phyloP scores from a whole-genome alignment of 768 basidiomycete species.

The Mycena leptocephala region DNA sequence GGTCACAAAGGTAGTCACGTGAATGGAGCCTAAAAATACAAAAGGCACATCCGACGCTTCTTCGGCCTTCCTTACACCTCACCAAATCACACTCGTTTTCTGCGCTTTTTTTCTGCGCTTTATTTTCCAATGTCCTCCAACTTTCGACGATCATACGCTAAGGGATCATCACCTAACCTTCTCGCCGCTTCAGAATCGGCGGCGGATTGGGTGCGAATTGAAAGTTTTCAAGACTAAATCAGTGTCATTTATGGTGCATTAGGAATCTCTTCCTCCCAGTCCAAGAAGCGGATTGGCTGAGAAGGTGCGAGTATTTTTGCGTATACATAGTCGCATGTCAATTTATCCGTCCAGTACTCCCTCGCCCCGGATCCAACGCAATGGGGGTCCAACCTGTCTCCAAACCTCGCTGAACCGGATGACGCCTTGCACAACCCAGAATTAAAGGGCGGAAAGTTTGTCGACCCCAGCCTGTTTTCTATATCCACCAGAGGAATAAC shows the following conservation, averaged over 20 bases:
- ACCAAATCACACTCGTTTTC: constrained; percentile 22
- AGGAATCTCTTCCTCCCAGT: background rate
- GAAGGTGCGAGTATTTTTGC: constrained; percentile 11
- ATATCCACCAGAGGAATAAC: constrained; percentile 69
- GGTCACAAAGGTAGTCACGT: background rate
- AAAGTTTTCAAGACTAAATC: background rate
- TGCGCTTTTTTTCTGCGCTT: background rate
- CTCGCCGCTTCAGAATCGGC: background rate
- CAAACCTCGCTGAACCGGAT: constrained; percentile 71
- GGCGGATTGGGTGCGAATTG: constrained; percentile 49
- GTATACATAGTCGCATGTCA: constrained; percentile 63
- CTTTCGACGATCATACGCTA: background rate
- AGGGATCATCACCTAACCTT: background rate
- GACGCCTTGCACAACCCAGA: constrained; percentile 83
- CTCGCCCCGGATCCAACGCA: constrained; percentile 79
- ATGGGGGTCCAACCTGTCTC: constrained; percentile 81
- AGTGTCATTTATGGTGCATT: background rate
- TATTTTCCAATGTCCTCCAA: background rate
- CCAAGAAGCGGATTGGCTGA: constrained; percentile 24
- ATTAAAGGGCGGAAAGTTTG: constrained; percentile 72
- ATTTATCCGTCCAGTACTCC: constrained; percentile 67
- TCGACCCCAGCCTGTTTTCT: constrained; percentile 75
- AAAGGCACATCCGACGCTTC: background rate
- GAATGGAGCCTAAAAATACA: background rate
- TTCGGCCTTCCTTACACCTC: background rate